Evolutionary conservation across 108 stramenopile species (phyloP), one percentile per base, ranked within the genome.

Genomic region (Halocafeteria seosinensis): DNA sequence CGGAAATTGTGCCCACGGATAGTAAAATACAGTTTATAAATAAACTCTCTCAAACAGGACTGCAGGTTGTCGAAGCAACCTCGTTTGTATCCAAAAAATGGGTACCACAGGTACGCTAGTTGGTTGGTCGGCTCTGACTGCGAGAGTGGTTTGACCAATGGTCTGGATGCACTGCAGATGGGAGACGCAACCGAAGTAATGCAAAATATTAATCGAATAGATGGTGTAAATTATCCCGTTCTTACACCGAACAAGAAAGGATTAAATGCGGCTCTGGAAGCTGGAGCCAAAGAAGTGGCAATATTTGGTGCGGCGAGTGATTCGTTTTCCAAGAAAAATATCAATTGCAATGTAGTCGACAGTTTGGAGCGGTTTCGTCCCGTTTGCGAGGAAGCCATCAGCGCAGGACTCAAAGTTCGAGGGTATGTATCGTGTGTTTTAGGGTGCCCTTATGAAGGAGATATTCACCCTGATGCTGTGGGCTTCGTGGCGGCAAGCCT

Each of bases 51-150:
- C 51, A 71, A 0, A 82, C 87, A 5, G 89, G 89, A 0, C 80
- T 84, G 30, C 55, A 53, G 8, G 47, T 42, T 50, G 81, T 91
- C 47, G 89, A 91, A 76, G 78, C 81, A 1, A 84, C 83, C 27
- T 50, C 80, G 8, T 88, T 88, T 63, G 89, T 91, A 1, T 85
- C 85, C 25, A 85, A 86, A n/a, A 87, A 85, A 68, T 88, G 85
- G 85, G 85, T 91, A 28, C 89, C 87, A 9, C 65, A 65, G 32
- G 42, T 47, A 47, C 42, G 42, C 17, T n/a, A n/a, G 17, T 17
- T 47, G 17, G 42, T n/a, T 47, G 42, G 42, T n/a, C n/a, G 42
- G 42, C n/a, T 17, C 42, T 47, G 42, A n/a, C 42, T 17, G 17
- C 17, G 42, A 47, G n/a, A n/a, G 17, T 47, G 42, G 17, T 17